Percentiles rank a stretch among this genome's conserved stretches.
These are phyloP conservation scores for Tuber calosporum DNA, from an alignment of 495 filamentous ascomycete genomes.

Conservation along the genomic window DNA sequence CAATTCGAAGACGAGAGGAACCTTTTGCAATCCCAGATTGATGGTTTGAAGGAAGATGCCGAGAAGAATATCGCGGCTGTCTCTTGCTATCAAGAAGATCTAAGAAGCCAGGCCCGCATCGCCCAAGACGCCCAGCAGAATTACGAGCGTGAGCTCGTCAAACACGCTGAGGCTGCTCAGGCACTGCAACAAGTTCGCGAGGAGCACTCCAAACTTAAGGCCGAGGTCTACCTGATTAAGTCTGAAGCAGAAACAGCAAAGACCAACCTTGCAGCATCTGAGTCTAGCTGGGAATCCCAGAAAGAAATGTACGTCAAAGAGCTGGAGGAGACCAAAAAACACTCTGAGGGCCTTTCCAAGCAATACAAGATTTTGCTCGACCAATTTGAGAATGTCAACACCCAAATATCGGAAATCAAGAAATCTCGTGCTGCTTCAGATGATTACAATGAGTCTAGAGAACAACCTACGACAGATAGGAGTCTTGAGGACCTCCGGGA, in stretches of 20 bases:
- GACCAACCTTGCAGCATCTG: slow-evolving; percentile 66
- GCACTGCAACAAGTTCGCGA: slow-evolving; percentile 65
- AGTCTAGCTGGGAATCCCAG: slow-evolving; percentile 79
- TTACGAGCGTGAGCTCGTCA: slow-evolving; percentile 87
- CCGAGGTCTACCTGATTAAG: slow-evolving; percentile 61
- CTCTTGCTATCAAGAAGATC: slow-evolving; percentile 77
- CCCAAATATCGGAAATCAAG: slow-evolving; percentile 69
- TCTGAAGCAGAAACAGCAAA: slow-evolving; percentile 75
- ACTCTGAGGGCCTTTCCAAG: slow-evolving; percentile 69
- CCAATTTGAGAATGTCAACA: slow-evolving; percentile 73
- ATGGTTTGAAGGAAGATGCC: slow-evolving; percentile 76
- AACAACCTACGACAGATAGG: slow-evolving; percentile 43
- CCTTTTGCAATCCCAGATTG: slow-evolving; percentile 63
- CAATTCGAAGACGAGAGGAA: slow-evolving; percentile 72
- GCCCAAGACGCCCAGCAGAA: slow-evolving; percentile 86
- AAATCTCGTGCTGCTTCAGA: slow-evolving; percentile 56
- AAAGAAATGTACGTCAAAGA: slow-evolving; percentile 75
- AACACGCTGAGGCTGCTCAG: slow-evolving; percentile 88
- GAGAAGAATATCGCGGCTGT: slow-evolving; percentile 68
- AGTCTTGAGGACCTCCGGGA: slow-evolving; percentile 72
- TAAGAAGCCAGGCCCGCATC: slow-evolving; percentile 88
- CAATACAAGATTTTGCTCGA: slow-evolving; percentile 85
- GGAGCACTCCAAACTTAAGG: slow-evolving; percentile 74
- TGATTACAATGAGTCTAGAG: slow-evolving; percentile 45
- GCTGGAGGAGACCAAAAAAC: slow-evolving; percentile 63